Conservation (phyloP, 148 eudicot genomes). For the Heliosperma pusillum region DNA sequence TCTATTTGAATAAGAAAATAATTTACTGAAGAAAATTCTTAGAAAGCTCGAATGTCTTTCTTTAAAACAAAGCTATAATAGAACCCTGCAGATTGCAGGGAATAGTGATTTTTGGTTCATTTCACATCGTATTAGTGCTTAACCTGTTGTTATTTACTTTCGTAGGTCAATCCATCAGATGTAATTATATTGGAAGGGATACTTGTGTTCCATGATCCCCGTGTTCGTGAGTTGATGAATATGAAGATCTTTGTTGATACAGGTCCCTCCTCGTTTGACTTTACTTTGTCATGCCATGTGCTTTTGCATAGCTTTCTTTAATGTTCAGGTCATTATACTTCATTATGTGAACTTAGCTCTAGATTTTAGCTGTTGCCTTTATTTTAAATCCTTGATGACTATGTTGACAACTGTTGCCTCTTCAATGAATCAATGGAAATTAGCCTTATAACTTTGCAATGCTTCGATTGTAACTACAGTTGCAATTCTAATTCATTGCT, state of each 20-base stretch:
- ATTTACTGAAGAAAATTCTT: not conserved
- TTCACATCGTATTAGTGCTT: not conserved
- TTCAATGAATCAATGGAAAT: not conserved
- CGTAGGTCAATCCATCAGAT: conserved; percentile 96
- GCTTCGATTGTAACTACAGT: not conserved
- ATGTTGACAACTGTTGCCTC: not conserved
- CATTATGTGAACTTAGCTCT: not conserved
- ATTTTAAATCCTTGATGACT: not conserved
- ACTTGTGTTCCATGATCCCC: conserved; percentile 89
- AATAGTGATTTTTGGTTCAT: not conserved
- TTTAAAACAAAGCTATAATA: not conserved
- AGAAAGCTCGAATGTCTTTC: not conserved
- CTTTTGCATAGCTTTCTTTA: not conserved
- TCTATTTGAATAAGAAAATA: too few relatives aligned
- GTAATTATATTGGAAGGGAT: conserved; percentile 96
- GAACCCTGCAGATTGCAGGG: not conserved
- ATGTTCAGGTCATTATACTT: not conserved
- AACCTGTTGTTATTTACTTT: conserved; percentile 18
- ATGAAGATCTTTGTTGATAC: conserved; percentile 99
- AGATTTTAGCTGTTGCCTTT: not conserved
- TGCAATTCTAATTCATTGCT: not conserved
- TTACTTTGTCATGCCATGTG: conserved; percentile 6
- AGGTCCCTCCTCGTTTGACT: conserved; percentile 57
- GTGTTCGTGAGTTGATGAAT: conserved; percentile 78
- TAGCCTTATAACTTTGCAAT: not conserved